phyloP scores from a whole-genome alignment of 2,329 filamentous ascomycete genomes.

The Sporothrix brasiliensis region DNA sequence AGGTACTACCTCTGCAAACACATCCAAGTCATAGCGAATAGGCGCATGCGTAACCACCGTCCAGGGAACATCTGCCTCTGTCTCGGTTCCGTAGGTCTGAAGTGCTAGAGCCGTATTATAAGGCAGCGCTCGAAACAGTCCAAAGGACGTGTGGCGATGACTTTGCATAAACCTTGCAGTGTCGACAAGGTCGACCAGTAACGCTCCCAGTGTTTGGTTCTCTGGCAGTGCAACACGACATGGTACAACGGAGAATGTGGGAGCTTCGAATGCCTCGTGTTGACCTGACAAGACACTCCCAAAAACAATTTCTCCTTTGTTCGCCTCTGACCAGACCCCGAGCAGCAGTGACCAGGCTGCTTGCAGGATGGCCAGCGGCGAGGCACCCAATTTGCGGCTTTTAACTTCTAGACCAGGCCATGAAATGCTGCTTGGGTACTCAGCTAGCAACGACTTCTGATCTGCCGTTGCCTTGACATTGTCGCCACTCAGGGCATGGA shows the following conservation, averaged over 20 bases:
- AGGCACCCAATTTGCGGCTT: constrained; percentile 38
- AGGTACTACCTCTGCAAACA: constrained; percentile 35
- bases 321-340: constrained; percentile 41
- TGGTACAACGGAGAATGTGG: constrained; percentile 44
- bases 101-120: constrained; percentile 45
- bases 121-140: constrained; percentile 40
- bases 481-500: constrained; percentile 37
- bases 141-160: constrained; percentile 39
- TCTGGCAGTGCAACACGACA: constrained; percentile 40
- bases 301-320: constrained; percentile 43
- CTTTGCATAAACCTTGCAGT: constrained; percentile 31
- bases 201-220: neutral
- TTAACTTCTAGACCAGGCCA: neutral
- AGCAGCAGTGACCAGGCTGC: constrained; percentile 45
- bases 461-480: constrained; percentile 33
- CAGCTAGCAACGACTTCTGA: neutral
- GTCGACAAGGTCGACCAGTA: constrained; percentile 1
- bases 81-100: constrained; percentile 39
- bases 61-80: constrained; percentile 29
- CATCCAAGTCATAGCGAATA: constrained; percentile 36
- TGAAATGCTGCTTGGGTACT: neutral
- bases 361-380: constrained; percentile 44
- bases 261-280: constrained; percentile 41
- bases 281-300: constrained; percentile 44
- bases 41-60: constrained; percentile 30